Base-by-base conservation (phyloP, 192 early-diverging fungal genomes). In the Neocallimastix lanati region DNA sequence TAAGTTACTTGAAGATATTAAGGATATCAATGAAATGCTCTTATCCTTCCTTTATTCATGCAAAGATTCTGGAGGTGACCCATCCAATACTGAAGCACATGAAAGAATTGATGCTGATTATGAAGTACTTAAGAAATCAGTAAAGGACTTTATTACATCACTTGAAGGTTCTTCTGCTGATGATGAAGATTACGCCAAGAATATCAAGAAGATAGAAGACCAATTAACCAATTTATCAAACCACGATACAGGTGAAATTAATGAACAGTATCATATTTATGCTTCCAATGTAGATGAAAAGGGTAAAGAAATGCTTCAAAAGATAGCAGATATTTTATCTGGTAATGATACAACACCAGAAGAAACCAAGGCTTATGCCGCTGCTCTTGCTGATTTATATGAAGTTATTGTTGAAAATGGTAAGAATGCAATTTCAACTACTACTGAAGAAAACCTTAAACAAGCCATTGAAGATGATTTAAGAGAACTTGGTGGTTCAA, bases 131-230 rank as follows among this genome's bases (percentile, higher is more conserved):
- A 80, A 81, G 0, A 58, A 78, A 11, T 80, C 79, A n/a, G 81
- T 88, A 14, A 79, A 30, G 11, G 86, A 87, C 40, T 77, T 88
- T n/a, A 81, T 87, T 18, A 80, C 84, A 0, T 80, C 83, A 21
- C 38, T 89, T 21, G 88, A 89, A 84, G 87, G 84, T 29, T 86
- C 85, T 7, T 81, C 83, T 30, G 87, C 85, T 67, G 84, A 88
- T 36, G 81, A 84, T 21, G 86, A 85, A n/a, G 87, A 88, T 79
- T 87, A 85, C 35, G 37, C 77, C 2, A 88, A 86, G 50, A 85
- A 84, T 15, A 38, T 83, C 11, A 84, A 88, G 76, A 27, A 13
- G 16, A 88, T 88, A 28, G 85, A 88, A 67, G 76, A 29, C 9
- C 28, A 79, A 11, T 78, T 84, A 29, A 79, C 77, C 33, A 16